Conservation (phyloP, 2,329 filamentous ascomycete genomes). For the Venturiaceae sp. region DNA sequence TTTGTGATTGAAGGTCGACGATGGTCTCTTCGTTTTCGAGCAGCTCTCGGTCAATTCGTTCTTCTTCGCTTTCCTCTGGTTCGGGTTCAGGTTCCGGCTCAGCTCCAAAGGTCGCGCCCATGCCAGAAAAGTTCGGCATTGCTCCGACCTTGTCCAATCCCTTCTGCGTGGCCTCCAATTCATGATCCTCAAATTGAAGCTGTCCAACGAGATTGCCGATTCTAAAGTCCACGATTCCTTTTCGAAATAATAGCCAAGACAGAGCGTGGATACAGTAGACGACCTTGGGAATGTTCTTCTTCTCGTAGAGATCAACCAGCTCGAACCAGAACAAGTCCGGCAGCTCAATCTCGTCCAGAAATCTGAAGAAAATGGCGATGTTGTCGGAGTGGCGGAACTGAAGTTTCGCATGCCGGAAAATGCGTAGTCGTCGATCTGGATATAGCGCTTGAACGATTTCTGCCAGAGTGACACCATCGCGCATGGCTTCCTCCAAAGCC, state of each 20-base stretch:
- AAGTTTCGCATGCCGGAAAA: constrained; percentile 75
- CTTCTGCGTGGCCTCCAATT: constrained; percentile 93
- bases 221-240: constrained; percentile 88
- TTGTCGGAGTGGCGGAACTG: constrained; percentile 98
- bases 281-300: constrained; percentile 98
- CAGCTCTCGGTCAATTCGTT: constrained; percentile 74
- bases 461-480: constrained; percentile 88
- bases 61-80: constrained; percentile 77
- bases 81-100: constrained; percentile 67
- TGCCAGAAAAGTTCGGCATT: constrained; percentile 97
- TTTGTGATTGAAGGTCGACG: constrained; percentile 75
- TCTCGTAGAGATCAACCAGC: constrained; percentile 94
- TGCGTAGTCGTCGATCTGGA: constrained; percentile 64
- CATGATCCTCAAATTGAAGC: constrained; percentile 94
- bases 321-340: constrained; percentile 97
- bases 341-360: constrained; percentile 81
- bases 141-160: constrained; percentile 91
- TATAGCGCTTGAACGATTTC: constrained; percentile 88
- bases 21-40: constrained; percentile 64
- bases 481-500: constrained; percentile 81
- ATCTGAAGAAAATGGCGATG: constrained; percentile 91
- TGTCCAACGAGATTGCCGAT: constrained; percentile 96
- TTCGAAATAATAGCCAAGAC: constrained; percentile 93
- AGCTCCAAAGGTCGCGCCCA: constrained; percentile 90
- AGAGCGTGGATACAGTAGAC: constrained; percentile 98